Percentiles rank a stretch among this genome's conserved stretches.
Conservation (phyloP, 805 yeast species). For the Kregervanrija delftensis region DNA sequence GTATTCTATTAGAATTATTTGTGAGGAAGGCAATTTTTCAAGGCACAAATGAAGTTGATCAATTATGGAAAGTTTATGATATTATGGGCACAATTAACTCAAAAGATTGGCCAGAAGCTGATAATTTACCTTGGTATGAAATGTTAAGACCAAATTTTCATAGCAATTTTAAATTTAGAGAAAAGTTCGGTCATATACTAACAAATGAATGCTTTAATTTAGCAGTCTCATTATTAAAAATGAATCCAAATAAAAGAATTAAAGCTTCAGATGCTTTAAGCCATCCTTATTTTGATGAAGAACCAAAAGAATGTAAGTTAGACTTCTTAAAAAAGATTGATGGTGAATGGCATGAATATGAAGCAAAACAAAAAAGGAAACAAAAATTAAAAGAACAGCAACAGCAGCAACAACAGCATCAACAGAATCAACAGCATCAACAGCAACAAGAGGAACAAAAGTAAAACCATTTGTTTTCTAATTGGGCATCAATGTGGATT, state of each 20-base stretch:
- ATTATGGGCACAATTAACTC: constrained; percentile 81
- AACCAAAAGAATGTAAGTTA: constrained; percentile 59
- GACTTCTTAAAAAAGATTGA: constrained; percentile 44
- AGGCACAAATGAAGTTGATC: constrained; percentile 85
- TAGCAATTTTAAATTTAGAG: constrained; percentile 33
- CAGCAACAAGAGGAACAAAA: neutral
- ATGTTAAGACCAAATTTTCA: constrained; percentile 56
- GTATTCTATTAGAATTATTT: constrained; percentile 78
- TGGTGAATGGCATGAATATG: constrained; percentile 97
- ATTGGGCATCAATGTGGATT: constrained; percentile 2
- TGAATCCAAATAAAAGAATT: constrained; percentile 65
- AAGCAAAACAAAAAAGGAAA: constrained; percentile 73
- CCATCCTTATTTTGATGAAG: constrained; percentile 65
- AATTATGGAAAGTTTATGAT: constrained; percentile 66
- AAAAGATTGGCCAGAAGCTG: constrained; percentile 72
- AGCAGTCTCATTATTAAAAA: constrained; percentile 52
- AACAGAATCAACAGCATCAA: constrained; percentile 24
- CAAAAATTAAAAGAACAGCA: constrained; percentile 18
- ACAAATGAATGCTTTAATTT: constrained; percentile 56
- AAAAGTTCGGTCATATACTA: constrained; percentile 32
- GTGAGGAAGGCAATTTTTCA: constrained; percentile 72
- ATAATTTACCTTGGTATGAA: constrained; percentile 86
- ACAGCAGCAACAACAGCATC: constrained; percentile 45
- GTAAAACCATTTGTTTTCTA: neutral
- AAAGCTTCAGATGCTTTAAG: constrained; percentile 63